Evolutionary conservation across 1,284 basidiomycete species (phyloP), one percentile per base, ranked within the genome.

Genomic region (Ustanciosporium gigantosporum): DNA sequence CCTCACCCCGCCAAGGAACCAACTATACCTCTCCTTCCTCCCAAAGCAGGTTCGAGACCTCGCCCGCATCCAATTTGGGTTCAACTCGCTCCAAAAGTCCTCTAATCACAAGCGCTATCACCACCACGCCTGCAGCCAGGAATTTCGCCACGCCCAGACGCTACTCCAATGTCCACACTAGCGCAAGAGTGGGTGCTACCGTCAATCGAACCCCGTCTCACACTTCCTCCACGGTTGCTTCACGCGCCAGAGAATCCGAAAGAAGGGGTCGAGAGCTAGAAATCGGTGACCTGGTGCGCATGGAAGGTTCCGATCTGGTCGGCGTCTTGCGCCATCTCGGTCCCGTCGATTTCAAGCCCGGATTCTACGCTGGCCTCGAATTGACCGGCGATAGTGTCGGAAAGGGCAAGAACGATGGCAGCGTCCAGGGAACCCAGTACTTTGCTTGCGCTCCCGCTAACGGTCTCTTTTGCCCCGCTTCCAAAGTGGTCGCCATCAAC

Each of bases 401-500:
- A n/a, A 89, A 89, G 76, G 94, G 94, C 2, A 97, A 97, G 81
- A 98, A 98, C 73, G 86, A 97, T 73, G 94, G 94, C 17, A 85
- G 85, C 35, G 91, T 95, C 3, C 84, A 83, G 61, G 90, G 89
- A 32, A 85, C 86, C 36, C 86, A 84, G 73, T 97, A 98, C 79
- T 98, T 98, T 74, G 76, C 82, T 0, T 96, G 92, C 77, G 84
- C 88, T 21, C 85, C 87, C 0, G 84, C 85, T 43, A 93, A 90
- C 67, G 94, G 94, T 27, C 89, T 98, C 35, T 98, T 97, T 76
- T 87, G 93, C 24, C 85, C 88, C 6, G 82, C 85, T 1, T 81
- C 84, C 37, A 95, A 95, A 76, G 84, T 97, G 20, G 49, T 66
- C 4, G 55, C 53, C 15, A 41, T 73, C 41, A 58, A 50, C 25